phyloP scores from a whole-genome alignment of 331 rosid species.

The Saraca asoca region DNA sequence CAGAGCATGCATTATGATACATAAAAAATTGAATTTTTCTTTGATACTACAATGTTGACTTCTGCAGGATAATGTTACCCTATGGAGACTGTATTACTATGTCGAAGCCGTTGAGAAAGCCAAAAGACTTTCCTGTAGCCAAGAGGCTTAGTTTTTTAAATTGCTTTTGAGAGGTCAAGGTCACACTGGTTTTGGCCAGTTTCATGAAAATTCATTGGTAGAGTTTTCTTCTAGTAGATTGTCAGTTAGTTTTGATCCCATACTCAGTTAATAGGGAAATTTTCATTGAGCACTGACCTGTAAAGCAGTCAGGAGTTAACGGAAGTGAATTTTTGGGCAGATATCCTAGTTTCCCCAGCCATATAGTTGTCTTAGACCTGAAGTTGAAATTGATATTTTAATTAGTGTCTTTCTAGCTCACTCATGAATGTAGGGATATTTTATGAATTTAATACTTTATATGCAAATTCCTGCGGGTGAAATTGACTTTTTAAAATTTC shows the following conservation, averaged over 20 bases:
- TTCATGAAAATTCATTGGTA: constrained; percentile 8
- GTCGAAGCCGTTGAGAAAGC: constrained; percentile 75
- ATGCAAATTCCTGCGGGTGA: too few relatives aligned
- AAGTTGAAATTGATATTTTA: too few relatives aligned
- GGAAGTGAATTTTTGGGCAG: background rate
- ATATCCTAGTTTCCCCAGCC: too few relatives aligned
- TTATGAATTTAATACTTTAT: too few relatives aligned
- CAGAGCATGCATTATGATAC: constrained; percentile 6
- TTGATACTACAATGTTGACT: constrained; percentile 24
- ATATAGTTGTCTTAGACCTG: too few relatives aligned
- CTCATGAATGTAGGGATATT: too few relatives aligned
- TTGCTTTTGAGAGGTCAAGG: background rate
- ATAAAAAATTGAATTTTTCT: constrained; percentile 14
- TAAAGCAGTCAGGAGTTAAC: background rate
- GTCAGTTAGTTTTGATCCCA: background rate
- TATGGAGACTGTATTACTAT: constrained; percentile 81
- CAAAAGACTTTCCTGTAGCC: constrained; percentile 45
- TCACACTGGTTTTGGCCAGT: constrained; percentile 9
- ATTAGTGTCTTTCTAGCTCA: too few relatives aligned
- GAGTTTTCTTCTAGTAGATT: background rate
- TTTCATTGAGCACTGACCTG: background rate
- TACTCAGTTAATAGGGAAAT: constrained; percentile 1
- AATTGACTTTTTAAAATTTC: too few relatives aligned
- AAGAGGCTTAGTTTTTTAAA: constrained; percentile 28
- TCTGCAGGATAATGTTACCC: constrained; percentile 66